Evolutionary conservation across 805 yeast species (phyloP).

Genomic region (Candida boleticola): DNA sequence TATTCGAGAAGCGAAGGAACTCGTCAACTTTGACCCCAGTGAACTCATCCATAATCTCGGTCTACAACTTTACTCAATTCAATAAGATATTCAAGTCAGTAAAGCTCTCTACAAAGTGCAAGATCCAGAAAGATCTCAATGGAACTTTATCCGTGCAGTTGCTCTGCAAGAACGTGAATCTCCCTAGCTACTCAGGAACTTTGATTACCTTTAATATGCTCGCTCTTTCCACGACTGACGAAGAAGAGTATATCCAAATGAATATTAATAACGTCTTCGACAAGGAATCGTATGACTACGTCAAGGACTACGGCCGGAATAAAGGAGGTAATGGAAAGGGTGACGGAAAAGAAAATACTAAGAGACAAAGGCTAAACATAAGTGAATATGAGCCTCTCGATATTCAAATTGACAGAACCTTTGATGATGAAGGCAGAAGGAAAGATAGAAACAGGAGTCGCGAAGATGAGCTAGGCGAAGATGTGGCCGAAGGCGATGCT

Average conservation of each 20-base stretch:
- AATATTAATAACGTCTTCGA: slow-evolving; percentile 22
- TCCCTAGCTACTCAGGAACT: slow-evolving; percentile 33
- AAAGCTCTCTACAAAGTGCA: slow-evolving; percentile 38
- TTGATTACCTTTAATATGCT: slow-evolving; percentile 40
- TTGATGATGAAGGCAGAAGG: slow-evolving; percentile 1
- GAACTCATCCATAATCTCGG: slow-evolving; percentile 22
- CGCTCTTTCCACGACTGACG: slow-evolving; percentile 21
- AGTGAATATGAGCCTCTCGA: slow-evolving; percentile 8
- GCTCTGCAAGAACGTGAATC: slow-evolving; percentile 30
- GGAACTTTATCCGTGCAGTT: slow-evolving; percentile 40
- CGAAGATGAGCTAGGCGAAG: too few relatives aligned
- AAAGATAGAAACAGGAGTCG: background rate
- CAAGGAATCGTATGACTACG: slow-evolving; percentile 24
- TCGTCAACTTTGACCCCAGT: slow-evolving; percentile 13
- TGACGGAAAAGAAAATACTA: background rate
- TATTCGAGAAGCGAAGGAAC: slow-evolving; percentile 21
- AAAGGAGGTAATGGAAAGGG: background rate
- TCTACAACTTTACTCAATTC: slow-evolving; percentile 33
- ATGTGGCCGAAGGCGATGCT: background rate
- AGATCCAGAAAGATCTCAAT: slow-evolving; percentile 32
- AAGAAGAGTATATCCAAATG: slow-evolving; percentile 9
- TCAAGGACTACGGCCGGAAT: slow-evolving; percentile 13
- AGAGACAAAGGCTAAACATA: background rate
- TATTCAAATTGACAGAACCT: slow-evolving; percentile 5
- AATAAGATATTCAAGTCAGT: slow-evolving; percentile 34